Percentiles rank a stretch among this genome's conserved stretches.
Evolutionary conservation across 306 rosid species (phyloP).

Genomic region (Begonia loranthoides): DNA sequence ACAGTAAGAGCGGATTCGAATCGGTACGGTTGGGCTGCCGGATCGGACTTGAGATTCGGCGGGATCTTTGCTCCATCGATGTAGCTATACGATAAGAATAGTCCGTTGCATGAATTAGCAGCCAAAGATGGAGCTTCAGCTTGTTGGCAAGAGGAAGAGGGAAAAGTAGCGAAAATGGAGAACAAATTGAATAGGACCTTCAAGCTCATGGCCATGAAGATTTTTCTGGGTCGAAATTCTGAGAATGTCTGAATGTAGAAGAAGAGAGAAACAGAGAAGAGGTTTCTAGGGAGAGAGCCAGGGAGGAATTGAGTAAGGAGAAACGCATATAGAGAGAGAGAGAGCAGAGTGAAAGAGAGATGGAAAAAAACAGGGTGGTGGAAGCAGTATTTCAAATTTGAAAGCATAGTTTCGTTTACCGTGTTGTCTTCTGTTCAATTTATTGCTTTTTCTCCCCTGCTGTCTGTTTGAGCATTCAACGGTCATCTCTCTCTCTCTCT

Average conservation of each 20-base stretch:
- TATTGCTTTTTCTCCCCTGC: slow-evolving; percentile 8
- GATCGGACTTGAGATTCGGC: slow-evolving; percentile 34
- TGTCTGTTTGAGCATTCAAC: no score
- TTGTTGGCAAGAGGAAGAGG: slow-evolving; percentile 19
- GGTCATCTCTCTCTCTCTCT: no score
- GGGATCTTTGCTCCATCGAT: slow-evolving; percentile 25
- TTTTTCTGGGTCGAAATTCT: neutral
- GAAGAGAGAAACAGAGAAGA: slow-evolving; percentile 7
- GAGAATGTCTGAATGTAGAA: neutral
- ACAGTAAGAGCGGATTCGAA: slow-evolving; percentile 62
- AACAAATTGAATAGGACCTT: slow-evolving; percentile 1
- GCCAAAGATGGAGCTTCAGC: slow-evolving; percentile 20
- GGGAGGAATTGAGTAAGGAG: slow-evolving; percentile 2
- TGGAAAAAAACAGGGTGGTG: slow-evolving; percentile 32
- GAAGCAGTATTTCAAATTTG: slow-evolving; percentile 9
- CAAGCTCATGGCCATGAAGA: slow-evolving; percentile 10
- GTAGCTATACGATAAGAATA: slow-evolving; percentile 53
- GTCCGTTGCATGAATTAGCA: slow-evolving; percentile 45
- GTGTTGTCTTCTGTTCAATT: no score
- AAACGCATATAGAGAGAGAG: no score
- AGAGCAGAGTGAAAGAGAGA: no score
- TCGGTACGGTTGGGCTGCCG: slow-evolving; percentile 30
- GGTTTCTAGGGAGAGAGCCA: slow-evolving; percentile 7
- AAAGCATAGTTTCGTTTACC: neutral
- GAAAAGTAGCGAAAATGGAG: slow-evolving; percentile 1